These are phyloP conservation scores for Lagerstroemia speciosa DNA, from an alignment of 345 rosid species.

Conservation along the genomic window DNA sequence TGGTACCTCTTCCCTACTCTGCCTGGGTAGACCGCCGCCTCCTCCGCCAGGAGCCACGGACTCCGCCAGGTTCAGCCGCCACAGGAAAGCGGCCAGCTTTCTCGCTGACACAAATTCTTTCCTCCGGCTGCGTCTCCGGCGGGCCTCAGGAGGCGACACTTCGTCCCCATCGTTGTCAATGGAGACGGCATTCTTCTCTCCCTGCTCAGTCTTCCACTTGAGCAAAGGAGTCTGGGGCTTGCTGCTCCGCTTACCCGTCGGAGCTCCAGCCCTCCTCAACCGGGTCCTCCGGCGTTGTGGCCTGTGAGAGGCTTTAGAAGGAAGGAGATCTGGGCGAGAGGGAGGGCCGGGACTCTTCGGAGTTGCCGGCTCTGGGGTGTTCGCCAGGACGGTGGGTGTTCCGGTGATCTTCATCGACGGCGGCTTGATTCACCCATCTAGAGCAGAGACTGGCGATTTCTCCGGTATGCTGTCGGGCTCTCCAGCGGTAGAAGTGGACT, in stretches of 20 bases:
- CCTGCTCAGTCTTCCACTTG: constrained; percentile 69
- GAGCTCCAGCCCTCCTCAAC: constrained; percentile 35
- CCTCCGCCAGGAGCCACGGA: constrained; percentile 6
- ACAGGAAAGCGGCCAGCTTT: constrained; percentile 80
- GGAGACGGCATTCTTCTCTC: constrained; percentile 16
- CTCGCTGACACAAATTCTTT: constrained; percentile 50
- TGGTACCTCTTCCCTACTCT: constrained; percentile 36
- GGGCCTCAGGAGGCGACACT: constrained; percentile 17
- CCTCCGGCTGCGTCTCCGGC: constrained; percentile 26
- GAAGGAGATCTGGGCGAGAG: constrained; percentile 46
- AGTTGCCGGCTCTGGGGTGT: constrained; percentile 19
- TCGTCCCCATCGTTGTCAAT: constrained; percentile 32
- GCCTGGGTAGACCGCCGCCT: constrained; percentile 25
- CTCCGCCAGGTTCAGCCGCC: constrained; percentile 75
- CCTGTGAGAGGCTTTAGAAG: constrained; percentile 11
- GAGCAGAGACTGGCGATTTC: neutral
- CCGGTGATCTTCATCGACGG: constrained; percentile 65
- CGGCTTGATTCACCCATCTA: constrained; percentile 14
- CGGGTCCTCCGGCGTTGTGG: constrained; percentile 39
- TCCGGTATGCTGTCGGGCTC: neutral
- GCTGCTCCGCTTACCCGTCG: constrained; percentile 47
- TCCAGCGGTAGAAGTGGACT: neutral
- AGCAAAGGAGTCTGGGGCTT: constrained; percentile 75
- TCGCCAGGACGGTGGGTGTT: constrained; percentile 36
- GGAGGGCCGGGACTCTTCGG: constrained; percentile 18